Evolutionary conservation across 345 rosid genomes (phyloP).

Genomic region (Populus pruinosa): DNA sequence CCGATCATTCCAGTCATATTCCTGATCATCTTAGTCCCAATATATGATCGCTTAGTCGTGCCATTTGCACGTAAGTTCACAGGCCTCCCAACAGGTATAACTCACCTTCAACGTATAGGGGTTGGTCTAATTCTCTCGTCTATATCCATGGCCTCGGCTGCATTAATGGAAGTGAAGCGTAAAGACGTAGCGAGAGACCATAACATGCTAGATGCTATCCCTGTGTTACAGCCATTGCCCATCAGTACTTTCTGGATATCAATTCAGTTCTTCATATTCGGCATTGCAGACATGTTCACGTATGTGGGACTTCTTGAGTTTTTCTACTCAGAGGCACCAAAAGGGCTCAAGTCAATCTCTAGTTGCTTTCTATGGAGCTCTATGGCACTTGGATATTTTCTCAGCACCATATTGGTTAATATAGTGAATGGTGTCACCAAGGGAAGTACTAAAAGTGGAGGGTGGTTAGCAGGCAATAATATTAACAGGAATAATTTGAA

Average conservation of each 20-base stretch:
- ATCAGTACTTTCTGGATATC: slow-evolving; percentile 53
- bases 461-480: slow-evolving; percentile 63
- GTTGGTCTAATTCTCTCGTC: slow-evolving; percentile 48
- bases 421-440: slow-evolving; percentile 39
- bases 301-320: slow-evolving; percentile 53
- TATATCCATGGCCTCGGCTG: slow-evolving; percentile 46
- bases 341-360: slow-evolving; percentile 36
- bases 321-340: slow-evolving; percentile 59
- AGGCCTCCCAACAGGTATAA: slow-evolving; percentile 44
- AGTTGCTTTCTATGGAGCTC: slow-evolving; percentile 59
- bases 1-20: slow-evolving; percentile 45
- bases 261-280: slow-evolving; percentile 54
- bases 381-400: slow-evolving; percentile 52
- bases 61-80: slow-evolving; percentile 45
- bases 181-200: slow-evolving; percentile 42
- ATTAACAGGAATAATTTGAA: slow-evolving; percentile 55
- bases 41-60: slow-evolving; percentile 45
- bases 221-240: slow-evolving; percentile 40
- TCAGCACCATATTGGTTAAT: slow-evolving; percentile 43
- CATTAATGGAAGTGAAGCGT: slow-evolving; percentile 48
- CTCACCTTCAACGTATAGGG: slow-evolving; percentile 57
- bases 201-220: slow-evolving; percentile 47
- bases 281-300: slow-evolving; percentile 54
- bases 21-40: slow-evolving; percentile 37
- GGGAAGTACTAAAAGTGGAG: slow-evolving; percentile 33